Conservation (phyloP, 768 basidiomycete genomes). For the Termitomyces sp. region DNA sequence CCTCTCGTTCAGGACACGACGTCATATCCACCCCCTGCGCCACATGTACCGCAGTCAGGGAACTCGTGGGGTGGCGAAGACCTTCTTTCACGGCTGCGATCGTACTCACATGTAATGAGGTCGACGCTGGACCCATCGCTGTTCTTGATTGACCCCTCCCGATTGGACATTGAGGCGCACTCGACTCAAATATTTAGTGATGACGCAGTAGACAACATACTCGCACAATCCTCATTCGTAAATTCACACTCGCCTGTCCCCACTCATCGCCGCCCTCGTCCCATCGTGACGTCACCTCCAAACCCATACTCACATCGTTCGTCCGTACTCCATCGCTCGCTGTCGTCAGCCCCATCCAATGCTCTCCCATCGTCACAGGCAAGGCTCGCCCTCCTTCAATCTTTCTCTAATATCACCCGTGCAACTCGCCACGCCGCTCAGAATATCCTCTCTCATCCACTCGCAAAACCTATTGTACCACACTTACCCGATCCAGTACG, state of each 20-base stretch:
- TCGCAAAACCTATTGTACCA: conserved; percentile 93
- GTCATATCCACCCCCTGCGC: conserved; percentile 61
- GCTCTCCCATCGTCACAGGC: conserved; percentile 62
- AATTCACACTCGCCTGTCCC: conserved; percentile 80
- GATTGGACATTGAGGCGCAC: conserved; percentile 89
- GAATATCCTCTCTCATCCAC: conserved; percentile 90
- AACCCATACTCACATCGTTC: conserved; percentile 63
- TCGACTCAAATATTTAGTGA: conserved; percentile 79
- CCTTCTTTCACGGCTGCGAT: conserved; percentile 67
- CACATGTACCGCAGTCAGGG: conserved; percentile 33
- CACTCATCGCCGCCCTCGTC: conserved; percentile 72
- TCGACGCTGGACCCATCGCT: conserved; percentile 82
- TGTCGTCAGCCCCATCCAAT: conserved; percentile 49
- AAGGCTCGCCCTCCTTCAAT: conserved; percentile 80
- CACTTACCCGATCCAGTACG: conserved; percentile 93
- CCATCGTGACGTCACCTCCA: conserved; percentile 39
- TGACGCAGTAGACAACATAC: conserved; percentile 83
- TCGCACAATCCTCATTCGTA: conserved; percentile 71
- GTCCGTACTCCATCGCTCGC: conserved; percentile 77
- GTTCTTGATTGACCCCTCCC: conserved; percentile 89
- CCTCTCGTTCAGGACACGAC: conserved; percentile 31
- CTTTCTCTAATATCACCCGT: conserved; percentile 91
- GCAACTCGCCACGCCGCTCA: conserved; percentile 92
- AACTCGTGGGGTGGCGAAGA: conserved; percentile 88
- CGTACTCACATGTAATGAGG: conserved; percentile 77